Evolutionary conservation across 345 rosid species (phyloP).

Genomic region (Kandelia obovata): DNA sequence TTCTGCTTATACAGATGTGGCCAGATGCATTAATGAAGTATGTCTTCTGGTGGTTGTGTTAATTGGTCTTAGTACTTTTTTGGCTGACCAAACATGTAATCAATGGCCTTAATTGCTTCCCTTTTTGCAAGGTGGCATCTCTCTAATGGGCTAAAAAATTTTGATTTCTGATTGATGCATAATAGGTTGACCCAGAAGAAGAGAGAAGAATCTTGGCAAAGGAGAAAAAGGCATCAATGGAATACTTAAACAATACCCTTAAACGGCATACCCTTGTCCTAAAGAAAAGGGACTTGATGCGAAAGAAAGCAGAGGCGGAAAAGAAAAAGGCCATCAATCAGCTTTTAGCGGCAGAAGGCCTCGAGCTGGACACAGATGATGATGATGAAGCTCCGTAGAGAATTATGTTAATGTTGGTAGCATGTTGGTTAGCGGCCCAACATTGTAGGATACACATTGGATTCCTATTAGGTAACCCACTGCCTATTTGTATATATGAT

Average conservation of each 20-base stretch:
- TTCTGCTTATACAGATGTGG: not conserved
- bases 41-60: slow-evolving; percentile 3
- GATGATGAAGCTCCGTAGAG: slow-evolving; percentile 34
- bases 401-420: not conserved
- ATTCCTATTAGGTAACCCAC: not conserved
- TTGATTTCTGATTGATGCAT: slow-evolving; percentile 12
- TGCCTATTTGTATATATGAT: slow-evolving; percentile 18
- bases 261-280: slow-evolving; percentile 76
- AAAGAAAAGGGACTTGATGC: slow-evolving; percentile 86
- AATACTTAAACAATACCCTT: slow-evolving; percentile 54
- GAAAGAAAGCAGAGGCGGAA: slow-evolving; percentile 80
- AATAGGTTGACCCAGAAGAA: slow-evolving; percentile 83
- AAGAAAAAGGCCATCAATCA: slow-evolving; percentile 54
- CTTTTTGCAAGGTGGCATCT: not conserved
- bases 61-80: not conserved
- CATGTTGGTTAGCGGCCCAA: not conserved
- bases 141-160: not conserved
- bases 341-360: slow-evolving; percentile 88
- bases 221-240: slow-evolving; percentile 79
- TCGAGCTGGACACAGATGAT: slow-evolving; percentile 75
- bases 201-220: slow-evolving; percentile 73
- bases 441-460: not conserved
- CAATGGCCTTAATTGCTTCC: not conserved
- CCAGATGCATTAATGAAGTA: not conserved
- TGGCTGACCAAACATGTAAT: not conserved